Evolutionary conservation across 2,329 filamentous ascomycete species (phyloP), one percentile per base, ranked within the genome.

Genomic region (Trichoderma sp.): DNA sequence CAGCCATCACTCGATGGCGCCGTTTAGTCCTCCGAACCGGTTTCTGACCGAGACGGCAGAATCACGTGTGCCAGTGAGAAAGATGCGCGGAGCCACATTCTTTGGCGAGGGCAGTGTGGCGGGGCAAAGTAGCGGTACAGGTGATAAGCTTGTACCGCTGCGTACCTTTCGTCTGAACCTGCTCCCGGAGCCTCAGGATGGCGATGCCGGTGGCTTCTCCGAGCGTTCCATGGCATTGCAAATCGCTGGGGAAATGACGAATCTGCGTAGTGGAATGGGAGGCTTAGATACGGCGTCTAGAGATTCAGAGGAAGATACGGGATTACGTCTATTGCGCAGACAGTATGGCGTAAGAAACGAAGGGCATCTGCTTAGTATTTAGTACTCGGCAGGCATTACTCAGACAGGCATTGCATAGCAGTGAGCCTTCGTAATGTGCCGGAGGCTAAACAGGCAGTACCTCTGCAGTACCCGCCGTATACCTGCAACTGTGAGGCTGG

Each of bases 401-500:
- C 42, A 7, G 19, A 19, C 19, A 48, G 42, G 42, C 42, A 12
- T 48, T 1, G 1, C 2, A 22, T 19, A 48, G 42, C 42, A 48
- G 4, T 53, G 32, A 8, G 45, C 29, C 10, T 32, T n/a, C 39
- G 29, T n/a, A 34, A 34, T 25, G 27, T 25, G 58, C 58, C 57
- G 22, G 39, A 60, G 29, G 1, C 39, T 22, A 22, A n/a, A 25
- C 35, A 29, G 19, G 59, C 48, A 37, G 50, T n/a, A 53, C 50
- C 27, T 53, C 29, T 34, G 17, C 12, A 39, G 61, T 27, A 29
- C 22, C 27, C 19, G 19, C 35, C 9, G 25, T 56, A 37, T 39
- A 35, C 34, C 27, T 50, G 48, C 35, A 57, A 58, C 39, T 29
- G 52, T 65, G 67, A 65, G 37, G 48, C 71, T 67, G 71, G 70